A percentile compares a stretch with the other conserved stretches of the same genome.
Conservation (phyloP, 306 rosid species). For the Styphnolobium japonicum region DNA sequence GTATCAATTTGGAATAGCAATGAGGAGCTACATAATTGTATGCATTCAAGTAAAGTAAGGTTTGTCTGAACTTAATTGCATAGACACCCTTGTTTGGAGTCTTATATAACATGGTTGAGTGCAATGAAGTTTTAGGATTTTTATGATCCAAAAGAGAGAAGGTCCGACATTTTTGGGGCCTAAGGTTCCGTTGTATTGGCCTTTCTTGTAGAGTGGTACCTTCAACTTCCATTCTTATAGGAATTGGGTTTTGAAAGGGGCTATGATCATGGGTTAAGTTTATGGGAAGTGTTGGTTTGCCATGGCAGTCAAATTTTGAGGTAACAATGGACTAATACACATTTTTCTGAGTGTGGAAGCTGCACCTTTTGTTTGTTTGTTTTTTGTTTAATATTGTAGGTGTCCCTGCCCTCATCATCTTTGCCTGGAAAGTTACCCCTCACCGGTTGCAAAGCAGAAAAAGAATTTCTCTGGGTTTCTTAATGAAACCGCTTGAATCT, state of each 20-base stretch:
- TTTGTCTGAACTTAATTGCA: background rate
- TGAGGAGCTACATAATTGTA: background rate
- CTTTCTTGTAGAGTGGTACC: background rate
- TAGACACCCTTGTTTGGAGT: background rate
- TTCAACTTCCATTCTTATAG: background rate
- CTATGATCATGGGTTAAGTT: background rate
- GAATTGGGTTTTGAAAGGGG: background rate
- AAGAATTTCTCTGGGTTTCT: background rate
- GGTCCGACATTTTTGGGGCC: background rate
- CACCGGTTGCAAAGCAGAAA: background rate
- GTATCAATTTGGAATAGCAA: background rate
- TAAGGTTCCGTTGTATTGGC: constrained; percentile 6
- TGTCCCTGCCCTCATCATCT: background rate
- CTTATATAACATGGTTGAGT: background rate
- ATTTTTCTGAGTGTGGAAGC: background rate
- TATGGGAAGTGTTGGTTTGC: background rate
- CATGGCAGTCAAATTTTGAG: background rate
- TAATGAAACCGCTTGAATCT: background rate
- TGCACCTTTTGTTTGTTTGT: background rate
- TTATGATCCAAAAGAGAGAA: background rate
- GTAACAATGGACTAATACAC: background rate
- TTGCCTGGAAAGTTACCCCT: background rate
- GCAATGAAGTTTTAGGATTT: background rate
- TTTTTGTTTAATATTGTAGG: background rate
- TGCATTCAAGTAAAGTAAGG: constrained; percentile 3